These are phyloP conservation scores for Coffea eugenioides DNA, from an alignment of 257 asterid genomes.

Conservation along the genomic window DNA sequence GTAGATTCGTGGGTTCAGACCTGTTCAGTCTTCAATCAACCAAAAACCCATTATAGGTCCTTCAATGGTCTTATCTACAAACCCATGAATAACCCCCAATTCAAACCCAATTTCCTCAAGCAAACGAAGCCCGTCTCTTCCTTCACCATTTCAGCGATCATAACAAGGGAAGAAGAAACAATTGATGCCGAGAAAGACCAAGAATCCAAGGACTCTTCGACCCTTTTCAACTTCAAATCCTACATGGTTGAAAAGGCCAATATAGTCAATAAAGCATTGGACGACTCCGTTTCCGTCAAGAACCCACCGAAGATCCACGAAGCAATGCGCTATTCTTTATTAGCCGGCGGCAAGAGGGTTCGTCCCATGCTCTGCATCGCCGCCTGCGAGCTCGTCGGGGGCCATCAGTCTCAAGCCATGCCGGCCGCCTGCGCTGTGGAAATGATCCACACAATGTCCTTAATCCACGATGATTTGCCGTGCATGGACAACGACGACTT, in stretches of 20 bases:
- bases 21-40: constrained; percentile 22
- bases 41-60: constrained; percentile 8
- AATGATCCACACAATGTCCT: constrained; percentile 80
- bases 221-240: constrained; percentile 42
- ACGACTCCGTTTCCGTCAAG: constrained; percentile 48
- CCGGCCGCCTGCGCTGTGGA: constrained; percentile 88
- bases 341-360: constrained; percentile 75
- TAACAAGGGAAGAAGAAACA: constrained; percentile 31
- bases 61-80: constrained; percentile 18
- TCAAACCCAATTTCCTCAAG: constrained; percentile 1
- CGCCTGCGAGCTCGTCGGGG: constrained; percentile 79
- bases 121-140: constrained; percentile 12
- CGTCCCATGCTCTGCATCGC: constrained; percentile 79
- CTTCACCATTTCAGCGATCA: constrained; percentile 28
- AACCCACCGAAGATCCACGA: constrained; percentile 59
- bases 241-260: constrained; percentile 52
- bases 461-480: constrained; percentile 75
- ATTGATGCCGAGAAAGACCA: constrained; percentile 14
- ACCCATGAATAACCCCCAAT: constrained; percentile 21
- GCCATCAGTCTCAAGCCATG: constrained; percentile 46
- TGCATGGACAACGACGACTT: constrained; percentile 79
- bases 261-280: constrained; percentile 49
- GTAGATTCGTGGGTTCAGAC: constrained; percentile 39
- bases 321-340: constrained; percentile 68
- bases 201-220: neutral